phyloP scores from a whole-genome alignment of 345 rosid species.

The Noccaea bulbosa region DNA sequence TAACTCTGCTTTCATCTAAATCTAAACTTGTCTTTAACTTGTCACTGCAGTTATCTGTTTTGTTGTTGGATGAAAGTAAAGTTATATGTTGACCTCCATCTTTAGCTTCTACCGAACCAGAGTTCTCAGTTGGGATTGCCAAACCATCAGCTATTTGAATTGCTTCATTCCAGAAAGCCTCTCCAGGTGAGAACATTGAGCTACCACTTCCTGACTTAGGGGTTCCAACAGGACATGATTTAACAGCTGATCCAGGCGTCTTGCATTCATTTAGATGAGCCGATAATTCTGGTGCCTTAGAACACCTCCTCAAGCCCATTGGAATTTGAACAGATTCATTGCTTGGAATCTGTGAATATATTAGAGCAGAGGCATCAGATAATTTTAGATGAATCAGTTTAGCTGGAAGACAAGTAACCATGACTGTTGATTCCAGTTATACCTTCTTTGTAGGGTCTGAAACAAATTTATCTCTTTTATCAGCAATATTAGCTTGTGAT shows the following conservation, averaged over 20 bases:
- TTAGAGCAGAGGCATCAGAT: constrained; percentile 14
- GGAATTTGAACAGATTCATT: constrained; percentile 45
- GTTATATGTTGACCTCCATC: constrained; percentile 34
- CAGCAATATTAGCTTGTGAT: constrained; percentile 41
- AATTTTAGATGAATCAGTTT: constrained; percentile 25
- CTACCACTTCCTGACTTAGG: constrained; percentile 83
- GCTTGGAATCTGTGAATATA: constrained; percentile 40
- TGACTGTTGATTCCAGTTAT: constrained; percentile 23
- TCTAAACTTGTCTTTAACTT: constrained; percentile 45
- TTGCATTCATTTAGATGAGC: constrained; percentile 48
- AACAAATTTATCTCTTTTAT: constrained; percentile 44
- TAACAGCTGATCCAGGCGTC: constrained; percentile 70
- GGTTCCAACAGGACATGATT: constrained; percentile 51
- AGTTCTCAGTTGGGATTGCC: constrained; percentile 47
- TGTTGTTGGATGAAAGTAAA: constrained; percentile 35
- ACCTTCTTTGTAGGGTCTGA: constrained; percentile 52
- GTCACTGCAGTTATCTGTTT: constrained; percentile 45
- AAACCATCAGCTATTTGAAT: constrained; percentile 89
- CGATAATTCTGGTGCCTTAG: constrained; percentile 46
- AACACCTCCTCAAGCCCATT: constrained; percentile 69
- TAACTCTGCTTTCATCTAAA: constrained; percentile 53
- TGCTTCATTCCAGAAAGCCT: constrained; percentile 98
- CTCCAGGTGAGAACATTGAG: constrained; percentile 93
- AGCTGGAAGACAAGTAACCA: constrained; percentile 21
- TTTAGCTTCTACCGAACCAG: constrained; percentile 42